Conservation (phyloP, 192 early-diverging fungal genomes). For the Backusella morwellensis region DNA sequence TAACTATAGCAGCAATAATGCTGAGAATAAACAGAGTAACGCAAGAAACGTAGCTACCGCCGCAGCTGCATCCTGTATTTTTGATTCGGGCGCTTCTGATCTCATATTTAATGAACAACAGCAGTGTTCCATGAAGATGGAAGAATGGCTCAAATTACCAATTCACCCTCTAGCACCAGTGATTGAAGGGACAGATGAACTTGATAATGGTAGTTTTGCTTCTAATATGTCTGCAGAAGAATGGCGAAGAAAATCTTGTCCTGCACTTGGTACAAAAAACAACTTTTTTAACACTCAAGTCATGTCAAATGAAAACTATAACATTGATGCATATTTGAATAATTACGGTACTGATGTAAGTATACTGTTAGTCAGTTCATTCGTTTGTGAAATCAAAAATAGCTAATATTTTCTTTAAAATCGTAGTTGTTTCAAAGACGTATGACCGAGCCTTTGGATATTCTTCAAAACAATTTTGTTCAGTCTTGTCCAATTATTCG, state of each 20-base stretch:
- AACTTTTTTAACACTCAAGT: neutral
- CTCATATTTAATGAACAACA: neutral
- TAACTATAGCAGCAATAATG: neutral
- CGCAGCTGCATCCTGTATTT: conserved; percentile 9
- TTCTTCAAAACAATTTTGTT: neutral
- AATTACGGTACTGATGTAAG: neutral
- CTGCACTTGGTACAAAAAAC: conserved; percentile 7
- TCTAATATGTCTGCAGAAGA: conserved; percentile 5
- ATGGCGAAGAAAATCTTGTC: conserved; percentile 14
- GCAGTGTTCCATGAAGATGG: neutral
- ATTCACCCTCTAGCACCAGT: conserved; percentile 11
- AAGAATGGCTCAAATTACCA: conserved; percentile 12
- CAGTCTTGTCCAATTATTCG: neutral
- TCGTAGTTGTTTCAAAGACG: conserved; percentile 1
- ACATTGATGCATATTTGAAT: neutral
- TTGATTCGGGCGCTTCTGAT: neutral
- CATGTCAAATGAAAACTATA: neutral
- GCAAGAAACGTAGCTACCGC: neutral
- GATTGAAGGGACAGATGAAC: neutral
- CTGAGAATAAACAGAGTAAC: conserved; percentile 2
- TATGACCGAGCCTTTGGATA: conserved; percentile 8
- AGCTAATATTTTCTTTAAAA: neutral
- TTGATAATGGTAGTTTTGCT: neutral
- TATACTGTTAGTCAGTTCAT: neutral
- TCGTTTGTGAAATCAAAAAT: neutral